A percentile compares a stretch with the other conserved stretches of the same genome.
phyloP scores from a whole-genome alignment of 2,329 filamentous ascomycete species.

The Mycosphaerelloides madeirae region DNA sequence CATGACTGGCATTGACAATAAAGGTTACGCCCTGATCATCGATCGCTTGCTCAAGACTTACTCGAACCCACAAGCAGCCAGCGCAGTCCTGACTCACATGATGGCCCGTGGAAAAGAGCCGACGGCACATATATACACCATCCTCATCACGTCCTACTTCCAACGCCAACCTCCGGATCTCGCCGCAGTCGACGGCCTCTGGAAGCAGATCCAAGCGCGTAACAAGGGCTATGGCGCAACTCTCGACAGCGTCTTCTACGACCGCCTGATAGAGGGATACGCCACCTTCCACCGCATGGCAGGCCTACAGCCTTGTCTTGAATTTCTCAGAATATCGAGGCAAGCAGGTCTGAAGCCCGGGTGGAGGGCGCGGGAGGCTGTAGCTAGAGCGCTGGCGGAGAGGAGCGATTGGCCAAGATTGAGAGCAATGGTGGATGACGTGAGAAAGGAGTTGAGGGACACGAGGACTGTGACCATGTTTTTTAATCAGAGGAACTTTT shows the following conservation, averaged over 20 bases:
- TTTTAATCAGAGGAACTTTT: constrained; percentile 12
- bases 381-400: constrained; percentile 37
- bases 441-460: constrained; percentile 9
- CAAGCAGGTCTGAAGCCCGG: constrained; percentile 38
- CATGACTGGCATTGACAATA: constrained; percentile 48
- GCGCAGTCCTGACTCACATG: constrained; percentile 62
- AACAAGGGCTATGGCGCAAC: constrained; percentile 14
- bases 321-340: constrained; percentile 37
- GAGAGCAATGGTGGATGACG: constrained; percentile 30
- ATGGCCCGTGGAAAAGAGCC: constrained; percentile 48
- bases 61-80: constrained; percentile 48
- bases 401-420: constrained; percentile 34
- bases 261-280: constrained; percentile 65
- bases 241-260: constrained; percentile 60
- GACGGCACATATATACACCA: constrained; percentile 67
- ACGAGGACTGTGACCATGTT: constrained; percentile 3
- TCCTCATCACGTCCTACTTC: constrained; percentile 66
- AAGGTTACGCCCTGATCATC: constrained; percentile 66
- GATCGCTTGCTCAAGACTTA: constrained; percentile 54
- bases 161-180: constrained; percentile 53
- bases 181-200: constrained; percentile 55
- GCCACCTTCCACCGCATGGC: constrained; percentile 43
- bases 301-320: constrained; percentile 45
- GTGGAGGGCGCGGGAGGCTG: constrained; percentile 38
- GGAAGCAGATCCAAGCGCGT: constrained; percentile 44